Evolutionary conservation across 306 rosid species (phyloP), one percentile per base, ranked within the genome.

Genomic region (Sechiopsis laciniata): DNA sequence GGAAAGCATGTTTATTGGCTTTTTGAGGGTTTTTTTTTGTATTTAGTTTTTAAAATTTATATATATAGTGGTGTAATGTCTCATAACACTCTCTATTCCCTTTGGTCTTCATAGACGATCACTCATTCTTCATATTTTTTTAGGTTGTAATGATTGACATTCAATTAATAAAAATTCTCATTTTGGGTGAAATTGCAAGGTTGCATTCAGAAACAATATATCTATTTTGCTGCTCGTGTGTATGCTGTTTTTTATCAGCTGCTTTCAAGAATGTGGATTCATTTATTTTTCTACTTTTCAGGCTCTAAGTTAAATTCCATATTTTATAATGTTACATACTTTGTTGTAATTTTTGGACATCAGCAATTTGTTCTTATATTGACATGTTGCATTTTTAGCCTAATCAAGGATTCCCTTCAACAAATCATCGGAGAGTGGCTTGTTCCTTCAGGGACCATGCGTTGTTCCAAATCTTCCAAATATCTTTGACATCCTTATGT

Each of bases 381-480:
- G 61, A 76, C 79, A 75, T 74, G 78, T 82, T 75, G 77, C 59
- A 71, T 81, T 82, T 77, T 79, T 84, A 94, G 99, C 92, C 91
- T 75, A 91, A 83, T 84, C 82, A 91, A 71, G 97, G 97, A 59
- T 78, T 91, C 82, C 88, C 97, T 64, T 91, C 99, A 78, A 86
- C 97, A 21, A 89, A 89, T 84, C 99, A 94, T 89, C 96, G 99
- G 77, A 91, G 99, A 81, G 96, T 89, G 66, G 97, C 97, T 29
- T 94, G 99, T 82, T 76, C 88, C 82, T 94, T 94, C 74, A 88
- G 99, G 88, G 99, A 94, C 72, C 95, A 94, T 74, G 88, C 87
- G 40, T 92, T 94, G 72, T 94, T 86, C 77, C 95, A 91, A 76
- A 84, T 91, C 79, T 94, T 94, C 82, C 99, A 94, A 81, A 94